phyloP scores from a whole-genome alignment of 768 basidiomycete species.

The Leccinum disarticulatum region DNA sequence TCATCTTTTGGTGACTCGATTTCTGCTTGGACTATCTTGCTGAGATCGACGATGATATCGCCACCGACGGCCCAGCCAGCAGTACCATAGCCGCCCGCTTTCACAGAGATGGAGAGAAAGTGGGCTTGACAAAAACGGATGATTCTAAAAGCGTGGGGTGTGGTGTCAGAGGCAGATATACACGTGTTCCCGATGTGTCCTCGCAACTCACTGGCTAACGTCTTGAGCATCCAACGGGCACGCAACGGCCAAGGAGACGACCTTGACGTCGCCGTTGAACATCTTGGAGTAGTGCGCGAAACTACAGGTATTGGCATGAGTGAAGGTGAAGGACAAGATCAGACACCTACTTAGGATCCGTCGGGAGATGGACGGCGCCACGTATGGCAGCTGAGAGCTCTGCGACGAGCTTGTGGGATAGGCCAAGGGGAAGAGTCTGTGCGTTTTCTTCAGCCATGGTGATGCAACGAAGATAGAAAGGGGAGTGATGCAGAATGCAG shows the following conservation, averaged over 20 bases:
- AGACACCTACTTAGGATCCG: constrained; percentile 39
- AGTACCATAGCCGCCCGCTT: constrained; percentile 89
- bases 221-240: constrained; percentile 79
- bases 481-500: constrained; percentile 8
- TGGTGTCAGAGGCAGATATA: constrained; percentile 7
- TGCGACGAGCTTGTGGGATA: constrained; percentile 36
- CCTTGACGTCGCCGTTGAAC: constrained; percentile 77
- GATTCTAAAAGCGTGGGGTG: constrained; percentile 41
- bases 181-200: neutral
- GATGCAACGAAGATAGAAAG: neutral
- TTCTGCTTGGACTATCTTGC: constrained; percentile 62
- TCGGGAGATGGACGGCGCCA: constrained; percentile 47
- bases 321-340: neutral
- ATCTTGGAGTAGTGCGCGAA: constrained; percentile 40
- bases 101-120: constrained; percentile 71
- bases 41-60: constrained; percentile 81
- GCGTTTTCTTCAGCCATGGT: constrained; percentile 18
- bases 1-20: constrained; percentile 59
- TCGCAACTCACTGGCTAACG: constrained; percentile 69
- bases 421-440: neutral
- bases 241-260: constrained; percentile 59
- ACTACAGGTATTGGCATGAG: constrained; percentile 15
- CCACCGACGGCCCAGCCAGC: constrained; percentile 89
- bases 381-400: constrained; percentile 48
- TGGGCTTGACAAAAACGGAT: constrained; percentile 75